Base-by-base conservation (phyloP, 371 early-diverging fungal species). In the Rhizopus microsporus region DNA sequence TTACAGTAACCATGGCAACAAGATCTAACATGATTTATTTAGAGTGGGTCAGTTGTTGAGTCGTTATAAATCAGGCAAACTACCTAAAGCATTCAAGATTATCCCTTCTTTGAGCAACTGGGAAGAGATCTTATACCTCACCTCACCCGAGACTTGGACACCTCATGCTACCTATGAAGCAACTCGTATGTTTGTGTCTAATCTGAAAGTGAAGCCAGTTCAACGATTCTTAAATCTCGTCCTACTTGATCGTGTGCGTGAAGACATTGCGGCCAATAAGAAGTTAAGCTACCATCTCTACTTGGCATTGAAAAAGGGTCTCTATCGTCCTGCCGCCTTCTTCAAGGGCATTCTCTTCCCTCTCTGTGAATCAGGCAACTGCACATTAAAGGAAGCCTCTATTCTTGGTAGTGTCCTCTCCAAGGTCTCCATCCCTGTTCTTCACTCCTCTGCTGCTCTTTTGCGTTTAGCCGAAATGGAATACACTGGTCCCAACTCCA, bases 11-110 rank as follows among this genome's bases (percentile, higher is more conserved):
- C 4, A 31, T 32, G 31, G 29, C 23, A 13, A 59, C 56, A 46
- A 6, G 31, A 35, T 13, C 45, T 50, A 39, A 57, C 13, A 12
- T 43, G 12, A 4, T 31, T 17, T 35, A 35, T 59, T 13, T 49
- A 88, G 87, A 64, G 95, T 99, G 47, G 99, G 98, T 6, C 71
- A 89, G 51, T 71, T 98, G 55, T 72, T 99, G 50, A 86, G 88
- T 53, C 88, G 97, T 29, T 98, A 98, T 85, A 93, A 91, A 67
- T 94, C 95, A 16, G 98, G 99, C 38, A 92, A 91, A 67, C 80
- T 98, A 54, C 99, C 99, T 59, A 97, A 97, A 71, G 94, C 97
- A 13, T 99, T 99, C 89, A 99, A 99, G 80, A 93, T 99, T 60
- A 93, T 98, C 51, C 97, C 99, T 7, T 87, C 93, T 8, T 81